Evolutionary conservation across 163 green algal genomes (phyloP).

Genomic region (Scenedesmus sp.): DNA sequence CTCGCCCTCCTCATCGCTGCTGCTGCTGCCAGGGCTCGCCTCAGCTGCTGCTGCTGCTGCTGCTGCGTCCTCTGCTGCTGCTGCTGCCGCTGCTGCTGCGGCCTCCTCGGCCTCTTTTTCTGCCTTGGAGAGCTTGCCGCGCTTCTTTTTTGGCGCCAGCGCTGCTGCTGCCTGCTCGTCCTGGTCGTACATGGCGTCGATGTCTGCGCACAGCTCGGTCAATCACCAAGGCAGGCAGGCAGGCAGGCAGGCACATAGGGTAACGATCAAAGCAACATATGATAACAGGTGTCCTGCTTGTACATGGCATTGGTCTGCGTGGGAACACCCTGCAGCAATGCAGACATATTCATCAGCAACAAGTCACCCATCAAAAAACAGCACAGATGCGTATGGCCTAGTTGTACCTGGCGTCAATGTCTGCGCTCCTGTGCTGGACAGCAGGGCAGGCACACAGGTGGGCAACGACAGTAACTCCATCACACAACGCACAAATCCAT

Average conservation of each 20-base stretch:
- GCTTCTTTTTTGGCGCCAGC: slow-evolving; percentile 12
- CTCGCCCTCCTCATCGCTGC: neutral
- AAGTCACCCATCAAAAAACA: no score
- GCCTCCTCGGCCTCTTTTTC: neutral
- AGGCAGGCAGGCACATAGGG: neutral
- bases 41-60: neutral
- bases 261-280: no score
- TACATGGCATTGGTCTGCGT: no score
- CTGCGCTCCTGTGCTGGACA: no score
- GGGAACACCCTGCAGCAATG: no score
- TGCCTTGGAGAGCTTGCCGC: slow-evolving; percentile 9
- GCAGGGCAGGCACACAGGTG: no score
- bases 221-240: neutral
- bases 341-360: no score
- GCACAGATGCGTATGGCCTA: no score
- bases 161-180: neutral
- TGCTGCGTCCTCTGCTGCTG: slow-evolving; percentile 21
- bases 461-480: no score
- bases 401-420: no score
- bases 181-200: slow-evolving; percentile 3
- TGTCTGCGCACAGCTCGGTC: neutral
- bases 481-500: no score
- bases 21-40: slow-evolving; percentile 15
- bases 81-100: neutral
- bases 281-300: no score